A percentile compares a stretch with the other conserved stretches of the same genome.
phyloP scores from a whole-genome alignment of 2,329 filamentous ascomycete genomes.

The Leptographium galeiforme region DNA sequence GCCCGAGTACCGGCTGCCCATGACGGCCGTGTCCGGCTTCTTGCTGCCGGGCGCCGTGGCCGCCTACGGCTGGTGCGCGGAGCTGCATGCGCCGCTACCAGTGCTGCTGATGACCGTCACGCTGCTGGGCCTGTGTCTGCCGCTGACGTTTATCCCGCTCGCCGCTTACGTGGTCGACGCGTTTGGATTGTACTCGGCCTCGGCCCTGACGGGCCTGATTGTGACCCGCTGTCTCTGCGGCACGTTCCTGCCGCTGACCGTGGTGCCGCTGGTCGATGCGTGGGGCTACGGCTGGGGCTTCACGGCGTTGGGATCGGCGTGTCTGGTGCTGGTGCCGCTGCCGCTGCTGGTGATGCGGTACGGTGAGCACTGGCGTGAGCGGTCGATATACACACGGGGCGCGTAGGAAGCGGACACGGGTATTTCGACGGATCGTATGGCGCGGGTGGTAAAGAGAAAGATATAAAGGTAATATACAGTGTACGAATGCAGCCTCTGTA shows the following conservation, averaged over 20 bases:
- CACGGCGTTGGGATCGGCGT: conserved; percentile 27
- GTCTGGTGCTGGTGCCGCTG: conserved; percentile 32
- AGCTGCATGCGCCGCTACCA: conserved; percentile 26
- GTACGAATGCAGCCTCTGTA: no score
- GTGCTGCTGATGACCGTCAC: conserved; percentile 29
- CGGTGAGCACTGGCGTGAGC: conserved; percentile 36
- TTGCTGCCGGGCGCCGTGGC: conserved; percentile 29
- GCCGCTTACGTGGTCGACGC: conserved; percentile 45
- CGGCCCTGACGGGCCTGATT: conserved; percentile 42
- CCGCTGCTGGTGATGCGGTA: conserved; percentile 36
- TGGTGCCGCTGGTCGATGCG: conserved; percentile 29
- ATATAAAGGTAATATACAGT: not conserved
- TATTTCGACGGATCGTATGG: no score
- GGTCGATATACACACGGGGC: conserved; percentile 31
- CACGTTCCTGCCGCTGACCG: conserved; percentile 40
- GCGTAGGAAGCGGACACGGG: not conserved
- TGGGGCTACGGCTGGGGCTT: conserved; percentile 41
- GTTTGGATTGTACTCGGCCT: conserved; percentile 40
- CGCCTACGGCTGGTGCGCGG: conserved; percentile 37
- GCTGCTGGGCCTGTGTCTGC: conserved; percentile 30
- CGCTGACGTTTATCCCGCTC: conserved; percentile 34
- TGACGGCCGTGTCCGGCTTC: conserved; percentile 32
- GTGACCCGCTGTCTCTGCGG: conserved; percentile 40
- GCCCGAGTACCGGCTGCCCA: conserved; percentile 42
- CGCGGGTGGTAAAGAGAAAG: no score